Base-by-base conservation (phyloP, 495 filamentous ascomycete species). In the Letharia columbiana region DNA sequence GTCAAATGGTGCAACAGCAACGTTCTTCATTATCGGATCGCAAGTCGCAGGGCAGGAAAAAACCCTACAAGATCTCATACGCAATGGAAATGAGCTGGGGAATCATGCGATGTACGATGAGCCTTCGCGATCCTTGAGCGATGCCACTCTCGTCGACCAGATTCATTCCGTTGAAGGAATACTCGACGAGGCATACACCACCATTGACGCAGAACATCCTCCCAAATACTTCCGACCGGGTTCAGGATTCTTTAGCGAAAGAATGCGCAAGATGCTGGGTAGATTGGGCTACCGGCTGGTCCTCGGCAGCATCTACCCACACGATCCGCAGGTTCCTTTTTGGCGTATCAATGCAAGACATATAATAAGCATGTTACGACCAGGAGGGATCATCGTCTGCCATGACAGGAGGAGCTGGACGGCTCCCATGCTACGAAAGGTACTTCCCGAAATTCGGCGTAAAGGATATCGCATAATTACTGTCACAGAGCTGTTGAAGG, bases 91-190 rank as follows among this genome's bases (percentile, higher is more conserved):
- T 70, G 89, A 92, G 73, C 79, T 92, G 13, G 91, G 82, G 54
- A 95, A 95, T 74, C 91, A 96, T 74, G 91, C 87, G 6, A 91
- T 92, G 89, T 79, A 82, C 72, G 91, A 96, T 76, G 89, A 93
- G 76, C 84, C 89, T 7, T 86, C 84, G 35, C 76, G 83, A 62
- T 74, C 71, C 10, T 66, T 83, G 18, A 73, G 69, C 57, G 68
- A 80, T 35, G 71, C 66, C 8, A 68, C 70, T 3, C 73, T 83
- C 15, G 56, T 64, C 6, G 73, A 72, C 4, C 76, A 83, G 64
- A 78, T 84, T 17, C 66, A 57, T 11, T 61, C 69, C 3, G 79
- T 82, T 17, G 76, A 84, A 63, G 61, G 60, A 0, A 75, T 80
- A 66, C 86, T 92, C 52, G 70, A 75, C 40, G 73, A 70, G 2